Percentiles rank a stretch among this genome's conserved stretches.
Conservation (phyloP, 768 basidiomycete species). For the Lentinula aciculospora region DNA sequence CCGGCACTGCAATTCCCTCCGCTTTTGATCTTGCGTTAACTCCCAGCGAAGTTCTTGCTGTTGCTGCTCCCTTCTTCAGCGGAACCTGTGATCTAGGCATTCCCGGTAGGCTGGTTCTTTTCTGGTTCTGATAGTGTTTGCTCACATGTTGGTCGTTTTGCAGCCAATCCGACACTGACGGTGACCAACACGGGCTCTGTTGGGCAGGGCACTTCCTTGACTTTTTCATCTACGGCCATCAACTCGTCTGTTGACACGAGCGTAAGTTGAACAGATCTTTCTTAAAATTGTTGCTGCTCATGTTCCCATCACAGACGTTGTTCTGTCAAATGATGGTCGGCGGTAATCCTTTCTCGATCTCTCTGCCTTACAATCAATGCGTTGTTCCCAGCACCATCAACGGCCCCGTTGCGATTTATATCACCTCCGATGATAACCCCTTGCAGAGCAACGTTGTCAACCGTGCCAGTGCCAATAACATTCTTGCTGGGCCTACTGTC, state of each 20-base stretch:
- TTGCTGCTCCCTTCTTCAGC: conserved; percentile 62
- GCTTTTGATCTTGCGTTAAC: conserved; percentile 72
- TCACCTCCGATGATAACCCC: conserved; percentile 61
- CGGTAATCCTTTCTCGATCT: conserved; percentile 46
- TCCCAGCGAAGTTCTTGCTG: conserved; percentile 65
- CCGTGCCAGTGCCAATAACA: conserved; percentile 44
- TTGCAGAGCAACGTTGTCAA: conserved; percentile 56
- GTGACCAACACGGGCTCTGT: conserved; percentile 62
- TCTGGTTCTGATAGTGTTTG: background rate
- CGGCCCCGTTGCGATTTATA: conserved; percentile 69
- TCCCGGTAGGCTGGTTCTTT: conserved; percentile 31
- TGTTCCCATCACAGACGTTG: conserved; percentile 31
- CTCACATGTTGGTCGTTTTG: background rate
- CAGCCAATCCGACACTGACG: conserved; percentile 54
- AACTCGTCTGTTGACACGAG: conserved; percentile 39
- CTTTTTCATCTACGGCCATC: conserved; percentile 53
- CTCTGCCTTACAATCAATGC: conserved; percentile 56
- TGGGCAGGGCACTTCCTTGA: conserved; percentile 52
- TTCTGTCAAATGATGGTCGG: conserved; percentile 78
- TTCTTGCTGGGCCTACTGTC: conserved; percentile 64
- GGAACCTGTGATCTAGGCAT: conserved; percentile 60
- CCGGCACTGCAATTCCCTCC: conserved; percentile 53
- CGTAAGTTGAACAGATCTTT: conserved; percentile 24
- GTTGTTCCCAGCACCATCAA: conserved; percentile 61
- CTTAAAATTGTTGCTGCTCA: conserved; percentile 2